Evolutionary conservation across 2,329 filamentous ascomycete genomes (phyloP), one percentile per base, ranked within the genome.

Genomic region (Arthrobotrys entomopaga): DNA sequence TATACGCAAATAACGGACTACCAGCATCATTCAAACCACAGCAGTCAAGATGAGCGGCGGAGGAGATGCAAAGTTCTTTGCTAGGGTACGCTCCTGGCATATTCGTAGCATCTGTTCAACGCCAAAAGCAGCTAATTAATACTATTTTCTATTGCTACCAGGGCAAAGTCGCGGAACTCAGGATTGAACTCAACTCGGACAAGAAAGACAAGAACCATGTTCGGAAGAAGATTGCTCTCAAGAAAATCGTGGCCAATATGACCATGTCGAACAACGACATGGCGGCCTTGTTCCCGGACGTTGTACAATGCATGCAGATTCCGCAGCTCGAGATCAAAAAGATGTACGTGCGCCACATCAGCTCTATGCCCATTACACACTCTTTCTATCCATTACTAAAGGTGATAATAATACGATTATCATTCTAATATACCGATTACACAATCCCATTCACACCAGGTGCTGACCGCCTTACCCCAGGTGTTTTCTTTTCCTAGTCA

Each of bases 251-350:
- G 79, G 95, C 95, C 81, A 99, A 99, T 82, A 99, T 99, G 95
- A 99, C 95, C 77, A 99, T 99, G 95, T 98, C 94, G 87, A 99
- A 99, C 84, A 99, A 98, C 81, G 95, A 99, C 82, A 99, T 99
- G 95, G 91, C 98, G 65, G 93, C 92, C 43, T 85, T 99, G 60
- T 99, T 99, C 79, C 93, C 94, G 16, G 95, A 99, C 81, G 91
- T 99, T 73, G 91, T 99, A 78, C 89, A 86, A 76, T 98, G 94
- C 85, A 99, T 99, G 95, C 89, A 91, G 79, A 91, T 99, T 76
- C 90, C 90, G 60, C 96, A 91, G 79, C 84, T 99, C 81, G 95
- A 99, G 83, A 97, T 99, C 83, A 99, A 99, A 87, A 99, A 99
- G 86, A 99, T 99, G 95, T 97, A 84, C 16, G 65, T 60, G 56